Base-by-base conservation (phyloP, 352 stramenopile species). In the Globisporangium irregulare region DNA sequence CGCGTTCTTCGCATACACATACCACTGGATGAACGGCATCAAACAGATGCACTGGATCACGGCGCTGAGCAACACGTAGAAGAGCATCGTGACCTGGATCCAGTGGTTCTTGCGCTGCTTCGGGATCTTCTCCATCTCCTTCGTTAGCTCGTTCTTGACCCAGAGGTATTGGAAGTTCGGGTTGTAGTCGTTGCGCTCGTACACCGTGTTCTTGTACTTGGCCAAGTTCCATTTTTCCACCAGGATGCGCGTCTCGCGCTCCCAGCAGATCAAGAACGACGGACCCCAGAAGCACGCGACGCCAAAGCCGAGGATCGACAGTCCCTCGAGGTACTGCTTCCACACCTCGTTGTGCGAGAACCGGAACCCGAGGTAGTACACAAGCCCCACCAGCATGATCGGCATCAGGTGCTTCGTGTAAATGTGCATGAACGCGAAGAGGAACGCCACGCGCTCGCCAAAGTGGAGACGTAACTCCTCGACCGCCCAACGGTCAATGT, bases 381-480 rank as follows among this genome's bases (percentile, higher is more conserved):
- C 59, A 8, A 93, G 74, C 38, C 83, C 87, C 1, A 82, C 58
- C 25, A 80, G 32, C 32, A 80, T 93, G 15, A 96, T 74, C 25
- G 88, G 88, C 69, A 93, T 32, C 55, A 96, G 61, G 60, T 92
- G 85, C 75, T 96, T 96, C 43, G 82, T 94, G 78, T 96, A 96
- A 69, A 95, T 94, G 69, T 95, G 86, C 87, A 96, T 96, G 61
- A 95, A 96, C 1, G 89, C 89, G 66, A 96, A 96, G 7, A 95
- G 70, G 66, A 96, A 96, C 29, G 89, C 89, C n/a, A 96, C 89
- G 15, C 87, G 89, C 72, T 95, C 87, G 24, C 89, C 89, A 71
- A 96, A 96, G 66, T 96, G 89, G 24, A 96, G 75, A 25, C 88
- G 88, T 5, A 96, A 73, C 61, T 96, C 88, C 48, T 96, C 88